phyloP scores from a whole-genome alignment of 306 rosid species.

The Vicia villosa region DNA sequence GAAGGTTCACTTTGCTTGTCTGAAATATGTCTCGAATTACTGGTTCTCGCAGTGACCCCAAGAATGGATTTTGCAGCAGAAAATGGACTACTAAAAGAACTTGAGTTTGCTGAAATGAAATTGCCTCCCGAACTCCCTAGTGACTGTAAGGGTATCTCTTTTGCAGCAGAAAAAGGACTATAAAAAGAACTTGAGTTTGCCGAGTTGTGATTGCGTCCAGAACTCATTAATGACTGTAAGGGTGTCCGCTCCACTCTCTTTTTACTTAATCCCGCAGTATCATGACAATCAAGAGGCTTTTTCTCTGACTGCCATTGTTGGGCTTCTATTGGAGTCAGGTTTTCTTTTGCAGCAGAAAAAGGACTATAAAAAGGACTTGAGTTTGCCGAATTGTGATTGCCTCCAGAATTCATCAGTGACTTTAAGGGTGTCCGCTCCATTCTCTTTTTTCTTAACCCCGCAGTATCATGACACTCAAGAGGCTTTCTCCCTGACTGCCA shows the following conservation, averaged over 20 bases:
- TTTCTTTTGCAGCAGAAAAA: background rate
- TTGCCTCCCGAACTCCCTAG: constrained; percentile 44
- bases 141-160: constrained; percentile 60
- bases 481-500: constrained; percentile 39
- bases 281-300: constrained; percentile 42
- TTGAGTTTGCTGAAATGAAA: constrained; percentile 31
- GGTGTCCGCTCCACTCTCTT: constrained; percentile 54
- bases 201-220: no score
- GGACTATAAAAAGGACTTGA: constrained; percentile 38
- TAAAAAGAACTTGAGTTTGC: constrained; percentile 23
- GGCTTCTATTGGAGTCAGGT: no score
- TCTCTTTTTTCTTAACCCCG: constrained; percentile 37
- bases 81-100: constrained; percentile 38
- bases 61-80: constrained; percentile 43
- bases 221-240: constrained; percentile 52
- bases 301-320: constrained; percentile 17
- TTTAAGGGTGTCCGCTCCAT: constrained; percentile 62
- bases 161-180: no score
- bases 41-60: constrained; percentile 21
- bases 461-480: constrained; percentile 40
- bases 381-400: constrained; percentile 39
- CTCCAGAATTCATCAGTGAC: constrained; percentile 44
- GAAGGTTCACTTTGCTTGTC: constrained; percentile 34
- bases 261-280: constrained; percentile 29
- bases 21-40: constrained; percentile 34